Conservation (phyloP, 257 asterid species). For the Solanum pinnatisectum region DNA sequence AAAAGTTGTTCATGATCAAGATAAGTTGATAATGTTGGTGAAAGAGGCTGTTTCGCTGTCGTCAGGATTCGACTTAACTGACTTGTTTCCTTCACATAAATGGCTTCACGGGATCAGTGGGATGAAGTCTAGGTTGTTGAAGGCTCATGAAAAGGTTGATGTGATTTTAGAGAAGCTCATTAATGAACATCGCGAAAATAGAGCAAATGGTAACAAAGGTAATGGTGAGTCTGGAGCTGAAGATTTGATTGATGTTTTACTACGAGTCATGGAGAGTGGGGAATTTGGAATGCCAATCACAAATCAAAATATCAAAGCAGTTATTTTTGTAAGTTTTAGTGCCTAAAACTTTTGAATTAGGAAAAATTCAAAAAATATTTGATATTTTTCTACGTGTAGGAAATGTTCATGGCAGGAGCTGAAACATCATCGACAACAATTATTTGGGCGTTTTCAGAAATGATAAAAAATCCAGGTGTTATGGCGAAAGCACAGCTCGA, state of each 20-base stretch:
- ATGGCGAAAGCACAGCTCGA: background rate
- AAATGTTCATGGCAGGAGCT: background rate
- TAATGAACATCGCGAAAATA: background rate
- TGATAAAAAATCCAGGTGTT: background rate
- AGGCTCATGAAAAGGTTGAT: background rate
- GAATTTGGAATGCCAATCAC: background rate
- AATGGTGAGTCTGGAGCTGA: background rate
- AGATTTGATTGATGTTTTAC: background rate
- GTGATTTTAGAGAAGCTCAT: background rate
- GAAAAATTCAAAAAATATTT: background rate
- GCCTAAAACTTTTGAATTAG: background rate
- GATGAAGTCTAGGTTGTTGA: background rate
- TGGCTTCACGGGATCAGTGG: background rate
- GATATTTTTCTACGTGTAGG: background rate
- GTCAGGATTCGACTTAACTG: background rate
- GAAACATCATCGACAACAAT: background rate
- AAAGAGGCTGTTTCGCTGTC: background rate
- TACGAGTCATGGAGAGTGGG: background rate
- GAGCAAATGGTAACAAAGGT: background rate
- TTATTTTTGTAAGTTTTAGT: background rate
- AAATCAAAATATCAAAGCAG: background rate
- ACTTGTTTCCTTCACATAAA: background rate
- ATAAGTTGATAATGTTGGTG: background rate
- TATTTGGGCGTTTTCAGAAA: background rate
- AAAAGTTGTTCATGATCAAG: background rate